A percentile compares a stretch with the other conserved stretches of the same genome.
Evolutionary conservation across 495 filamentous ascomycete species (phyloP).

Genomic region (Chlorociboria aeruginascens): DNA sequence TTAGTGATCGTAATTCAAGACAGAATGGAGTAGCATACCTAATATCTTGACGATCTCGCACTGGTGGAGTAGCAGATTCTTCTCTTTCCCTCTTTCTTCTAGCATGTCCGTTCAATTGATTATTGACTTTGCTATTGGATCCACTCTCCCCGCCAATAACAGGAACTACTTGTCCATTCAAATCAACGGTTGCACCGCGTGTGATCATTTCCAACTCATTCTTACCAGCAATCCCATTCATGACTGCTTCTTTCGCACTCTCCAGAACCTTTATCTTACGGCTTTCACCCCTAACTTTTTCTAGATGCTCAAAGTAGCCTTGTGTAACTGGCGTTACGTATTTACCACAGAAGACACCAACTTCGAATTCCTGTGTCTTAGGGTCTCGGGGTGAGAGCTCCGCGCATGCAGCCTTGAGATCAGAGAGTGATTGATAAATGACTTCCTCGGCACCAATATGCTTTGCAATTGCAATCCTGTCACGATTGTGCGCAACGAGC

Average conservation of each 20-base stretch:
- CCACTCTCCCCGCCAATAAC: not conserved
- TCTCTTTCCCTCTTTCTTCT: slow-evolving; percentile 14
- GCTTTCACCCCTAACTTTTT: slow-evolving; percentile 60
- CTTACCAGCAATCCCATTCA: slow-evolving; percentile 50
- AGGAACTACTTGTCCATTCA: slow-evolving; percentile 33
- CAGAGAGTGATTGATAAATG: slow-evolving; percentile 79
- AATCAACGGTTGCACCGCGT: slow-evolving; percentile 46
- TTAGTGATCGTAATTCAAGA: not conserved
- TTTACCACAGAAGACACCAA: slow-evolving; percentile 91
- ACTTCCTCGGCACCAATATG: slow-evolving; percentile 87
- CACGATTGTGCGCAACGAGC: slow-evolving; percentile 72
- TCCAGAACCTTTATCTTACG: slow-evolving; percentile 60
- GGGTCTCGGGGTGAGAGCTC: slow-evolving; percentile 46
- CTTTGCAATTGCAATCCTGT: slow-evolving; percentile 53
- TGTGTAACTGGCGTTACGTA: slow-evolving; percentile 76
- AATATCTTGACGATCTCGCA: slow-evolving; percentile 22
- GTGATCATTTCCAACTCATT: slow-evolving; percentile 50
- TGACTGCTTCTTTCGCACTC: slow-evolving; percentile 54
- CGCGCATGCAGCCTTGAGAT: slow-evolving; percentile 69
- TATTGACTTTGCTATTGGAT: slow-evolving; percentile 3
- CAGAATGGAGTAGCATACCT: slow-evolving; percentile 10
- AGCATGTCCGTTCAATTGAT: slow-evolving; percentile 12
- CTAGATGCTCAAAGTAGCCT: slow-evolving; percentile 82
- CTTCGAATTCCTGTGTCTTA: slow-evolving; percentile 53
- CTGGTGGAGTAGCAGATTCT: slow-evolving; percentile 9